Conservation (phyloP, 805 yeast species). For the Barnettozyma sucrosica region DNA sequence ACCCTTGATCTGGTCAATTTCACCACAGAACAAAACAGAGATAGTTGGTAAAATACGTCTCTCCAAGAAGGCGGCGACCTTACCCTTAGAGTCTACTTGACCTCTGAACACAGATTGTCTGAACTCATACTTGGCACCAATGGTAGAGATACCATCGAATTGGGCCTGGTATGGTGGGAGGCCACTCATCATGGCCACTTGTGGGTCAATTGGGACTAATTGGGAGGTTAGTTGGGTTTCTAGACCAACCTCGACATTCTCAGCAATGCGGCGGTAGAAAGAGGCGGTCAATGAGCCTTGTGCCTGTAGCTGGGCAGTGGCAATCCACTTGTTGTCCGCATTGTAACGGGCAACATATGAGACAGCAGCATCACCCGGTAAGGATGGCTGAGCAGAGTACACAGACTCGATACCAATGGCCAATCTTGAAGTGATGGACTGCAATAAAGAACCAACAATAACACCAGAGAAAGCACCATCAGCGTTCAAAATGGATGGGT, state of each 20-base stretch:
- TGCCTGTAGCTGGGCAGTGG: constrained; percentile 88
- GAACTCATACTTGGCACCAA: constrained; percentile 97
- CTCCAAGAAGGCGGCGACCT: constrained; percentile 85
- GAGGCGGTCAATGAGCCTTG: constrained; percentile 86
- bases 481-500: constrained; percentile 69
- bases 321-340: constrained; percentile 77
- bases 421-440: constrained; percentile 76
- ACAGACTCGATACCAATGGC: constrained; percentile 90
- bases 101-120: constrained; percentile 95
- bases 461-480: constrained; percentile 79
- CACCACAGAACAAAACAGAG: constrained; percentile 83
- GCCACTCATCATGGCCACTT: constrained; percentile 65
- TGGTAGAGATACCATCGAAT: constrained; percentile 84
- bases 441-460: constrained; percentile 84
- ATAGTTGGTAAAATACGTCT: constrained; percentile 90
- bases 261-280: constrained; percentile 90
- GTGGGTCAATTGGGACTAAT: constrained; percentile 56
- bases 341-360: constrained; percentile 88
- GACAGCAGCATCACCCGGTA: constrained; percentile 87
- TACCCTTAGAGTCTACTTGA: constrained; percentile 86
- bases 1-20: constrained; percentile 79
- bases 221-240: constrained; percentile 80
- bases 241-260: constrained; percentile 90
- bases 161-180: constrained; percentile 81
- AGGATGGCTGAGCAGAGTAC: constrained; percentile 69